A percentile compares a stretch with the other conserved stretches of the same genome.
Conservation (phyloP, 495 filamentous ascomycete genomes). For the Lasiosphaeris hirsuta region DNA sequence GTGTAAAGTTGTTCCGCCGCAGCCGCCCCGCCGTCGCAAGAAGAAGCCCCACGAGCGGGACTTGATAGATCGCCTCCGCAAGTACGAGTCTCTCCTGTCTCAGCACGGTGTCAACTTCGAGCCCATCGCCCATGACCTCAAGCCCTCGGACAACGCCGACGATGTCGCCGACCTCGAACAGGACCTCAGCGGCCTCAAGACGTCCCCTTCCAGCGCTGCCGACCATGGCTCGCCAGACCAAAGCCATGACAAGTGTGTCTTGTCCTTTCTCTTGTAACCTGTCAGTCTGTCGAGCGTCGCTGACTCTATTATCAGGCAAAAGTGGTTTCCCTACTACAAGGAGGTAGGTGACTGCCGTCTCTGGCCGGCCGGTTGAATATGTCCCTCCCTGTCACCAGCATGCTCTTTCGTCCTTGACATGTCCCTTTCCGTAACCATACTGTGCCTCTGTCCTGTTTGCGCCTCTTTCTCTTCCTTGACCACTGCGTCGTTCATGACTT, state of each 20-base stretch:
- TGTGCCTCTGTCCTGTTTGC: background rate
- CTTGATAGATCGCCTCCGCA: conserved; percentile 49
- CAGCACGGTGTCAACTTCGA: conserved; percentile 51
- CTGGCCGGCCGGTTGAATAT: background rate
- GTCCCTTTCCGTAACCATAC: background rate
- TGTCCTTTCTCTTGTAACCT: background rate
- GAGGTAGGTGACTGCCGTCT: conserved; percentile 32
- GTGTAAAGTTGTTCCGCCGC: conserved; percentile 58
- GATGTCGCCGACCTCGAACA: conserved; percentile 49
- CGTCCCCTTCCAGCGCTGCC: conserved; percentile 30
- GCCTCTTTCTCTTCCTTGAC: background rate
- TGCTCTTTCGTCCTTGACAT: background rate
- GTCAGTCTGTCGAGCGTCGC: background rate
- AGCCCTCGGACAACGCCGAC: conserved; percentile 40
- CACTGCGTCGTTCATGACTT: background rate
- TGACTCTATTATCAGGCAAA: conserved; percentile 18
- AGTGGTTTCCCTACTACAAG: conserved; percentile 42
- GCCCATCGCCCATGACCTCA: conserved; percentile 40
- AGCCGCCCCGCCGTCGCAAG: conserved; percentile 56
- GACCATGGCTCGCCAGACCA: conserved; percentile 32
- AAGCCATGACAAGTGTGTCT: conserved; percentile 30
- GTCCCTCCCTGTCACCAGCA: background rate
- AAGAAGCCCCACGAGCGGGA: conserved; percentile 52
- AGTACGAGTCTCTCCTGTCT: conserved; percentile 52
- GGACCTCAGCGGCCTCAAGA: conserved; percentile 41